phyloP scores from a whole-genome alignment of 805 yeast species.

The Sungouiozyma intestinalis region DNA sequence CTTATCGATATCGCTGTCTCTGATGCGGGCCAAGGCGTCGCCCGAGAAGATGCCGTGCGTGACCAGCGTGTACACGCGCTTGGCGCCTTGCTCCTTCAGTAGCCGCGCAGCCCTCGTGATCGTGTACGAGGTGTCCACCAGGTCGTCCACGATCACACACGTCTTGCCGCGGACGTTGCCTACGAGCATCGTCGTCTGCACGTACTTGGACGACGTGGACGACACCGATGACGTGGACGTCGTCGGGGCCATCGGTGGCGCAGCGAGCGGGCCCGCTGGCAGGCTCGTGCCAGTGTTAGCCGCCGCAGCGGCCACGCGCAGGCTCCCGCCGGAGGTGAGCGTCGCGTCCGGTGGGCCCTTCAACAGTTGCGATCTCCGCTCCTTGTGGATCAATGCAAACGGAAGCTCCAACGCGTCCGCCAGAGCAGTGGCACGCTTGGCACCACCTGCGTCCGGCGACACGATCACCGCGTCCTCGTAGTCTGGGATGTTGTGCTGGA shows the following conservation, averaged over 20 bases:
- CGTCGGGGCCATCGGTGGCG: neutral
- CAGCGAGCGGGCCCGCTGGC: neutral
- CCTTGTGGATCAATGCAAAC: constrained; percentile 93
- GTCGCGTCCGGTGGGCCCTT: constrained; percentile 29
- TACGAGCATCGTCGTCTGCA: constrained; percentile 87
- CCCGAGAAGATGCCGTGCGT: constrained; percentile 94
- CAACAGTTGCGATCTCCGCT: constrained; percentile 47
- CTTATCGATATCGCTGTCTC: constrained; percentile 63
- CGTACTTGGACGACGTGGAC: constrained; percentile 19
- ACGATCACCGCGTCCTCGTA: constrained; percentile 81
- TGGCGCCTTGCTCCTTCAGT: constrained; percentile 88
- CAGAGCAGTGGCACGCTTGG: constrained; percentile 87
- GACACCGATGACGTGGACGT: constrained; percentile 3
- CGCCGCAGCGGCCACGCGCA: constrained; percentile 7
- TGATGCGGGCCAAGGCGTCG: constrained; percentile 69
- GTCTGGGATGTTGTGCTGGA: constrained; percentile 64
- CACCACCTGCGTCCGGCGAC: constrained; percentile 99
- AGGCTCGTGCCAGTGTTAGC: neutral
- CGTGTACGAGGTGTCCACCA: constrained; percentile 89
- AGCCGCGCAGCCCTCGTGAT: constrained; percentile 86
- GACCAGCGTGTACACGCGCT: constrained; percentile 71
- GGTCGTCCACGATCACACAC: constrained; percentile 87
- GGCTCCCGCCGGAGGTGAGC: constrained; percentile 18
- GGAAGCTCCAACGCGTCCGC: constrained; percentile 85
- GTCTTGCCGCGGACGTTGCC: constrained; percentile 84